phyloP scores from a whole-genome alignment of 2,329 filamentous ascomycete species.

The Scleromitrula shiraiana region DNA sequence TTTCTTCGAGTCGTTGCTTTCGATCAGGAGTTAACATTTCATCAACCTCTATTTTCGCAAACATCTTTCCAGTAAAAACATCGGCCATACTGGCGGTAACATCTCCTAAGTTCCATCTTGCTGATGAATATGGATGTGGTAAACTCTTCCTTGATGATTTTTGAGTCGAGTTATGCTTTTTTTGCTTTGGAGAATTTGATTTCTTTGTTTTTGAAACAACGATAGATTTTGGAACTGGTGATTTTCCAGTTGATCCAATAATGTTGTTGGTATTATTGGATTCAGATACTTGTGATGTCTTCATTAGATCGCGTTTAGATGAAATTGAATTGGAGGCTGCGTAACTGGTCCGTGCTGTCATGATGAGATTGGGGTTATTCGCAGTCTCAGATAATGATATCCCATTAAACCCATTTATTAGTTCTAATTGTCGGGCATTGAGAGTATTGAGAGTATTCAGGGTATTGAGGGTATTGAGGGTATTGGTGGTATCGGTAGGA shows the following conservation, averaged over 20 bases:
- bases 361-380: neutral
- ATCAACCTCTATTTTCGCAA: constrained; percentile 46
- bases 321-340: no score
- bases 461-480: no score
- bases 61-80: constrained; percentile 45
- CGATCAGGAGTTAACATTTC: constrained; percentile 50
- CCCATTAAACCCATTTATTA: no score
- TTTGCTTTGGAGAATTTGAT: constrained; percentile 23
- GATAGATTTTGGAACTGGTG: constrained; percentile 24
- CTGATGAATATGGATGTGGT: constrained; percentile 20
- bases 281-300: constrained; percentile 11
- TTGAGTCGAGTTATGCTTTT: constrained; percentile 25
- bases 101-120: constrained; percentile 47
- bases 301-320: constrained; percentile 14
- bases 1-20: constrained; percentile 34
- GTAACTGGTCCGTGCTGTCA: constrained; percentile 8
- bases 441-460: no score
- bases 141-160: constrained; percentile 4
- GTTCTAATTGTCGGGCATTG: no score
- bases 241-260: constrained; percentile 19
- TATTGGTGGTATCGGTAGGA: no score
- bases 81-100: constrained; percentile 50
- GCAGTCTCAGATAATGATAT: neutral
- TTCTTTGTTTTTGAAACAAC: constrained; percentile 36
- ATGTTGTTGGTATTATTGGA: no score